A percentile compares a stretch with the other conserved stretches of the same genome.
Evolutionary conservation across 371 early-diverging fungal genomes (phyloP).

Genomic region (Lichtheimia ornata): DNA sequence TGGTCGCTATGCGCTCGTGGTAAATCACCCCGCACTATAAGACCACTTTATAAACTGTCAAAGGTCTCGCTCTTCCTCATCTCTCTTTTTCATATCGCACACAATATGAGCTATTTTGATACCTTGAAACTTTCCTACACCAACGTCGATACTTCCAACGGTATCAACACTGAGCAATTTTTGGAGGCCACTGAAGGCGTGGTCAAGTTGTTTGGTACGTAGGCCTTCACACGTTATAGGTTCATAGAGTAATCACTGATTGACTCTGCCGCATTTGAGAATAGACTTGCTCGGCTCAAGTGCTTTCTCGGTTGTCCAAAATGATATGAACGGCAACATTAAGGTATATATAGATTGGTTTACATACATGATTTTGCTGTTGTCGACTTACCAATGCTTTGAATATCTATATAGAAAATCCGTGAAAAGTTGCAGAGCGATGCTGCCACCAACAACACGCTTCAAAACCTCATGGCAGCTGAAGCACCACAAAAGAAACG

Average conservation of each 20-base stretch:
- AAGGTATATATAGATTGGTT: slow-evolving; percentile 45
- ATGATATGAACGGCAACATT: slow-evolving; percentile 90
- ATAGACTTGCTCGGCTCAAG: slow-evolving; percentile 68
- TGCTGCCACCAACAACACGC: slow-evolving; percentile 71
- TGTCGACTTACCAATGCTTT: background rate
- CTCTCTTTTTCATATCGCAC: too few relatives aligned
- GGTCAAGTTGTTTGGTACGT: slow-evolving; percentile 81
- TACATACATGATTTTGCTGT: background rate
- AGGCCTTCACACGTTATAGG: too few relatives aligned
- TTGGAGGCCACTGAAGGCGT: slow-evolving; percentile 88
- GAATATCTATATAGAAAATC: slow-evolving; percentile 71
- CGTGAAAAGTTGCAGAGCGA: slow-evolving; percentile 64
- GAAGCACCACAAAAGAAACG: slow-evolving; percentile 79
- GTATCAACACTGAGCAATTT: slow-evolving; percentile 81
- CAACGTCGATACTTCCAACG: slow-evolving; percentile 68
- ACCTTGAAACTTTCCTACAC: slow-evolving; percentile 65
- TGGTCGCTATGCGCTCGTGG: too few relatives aligned
- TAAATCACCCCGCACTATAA: too few relatives aligned
- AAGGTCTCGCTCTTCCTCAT: too few relatives aligned
- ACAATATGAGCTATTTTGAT: slow-evolving; percentile 70
- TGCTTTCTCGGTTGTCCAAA: slow-evolving; percentile 84
- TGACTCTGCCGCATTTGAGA: background rate
- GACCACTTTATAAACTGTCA: too few relatives aligned
- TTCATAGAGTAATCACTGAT: too few relatives aligned
- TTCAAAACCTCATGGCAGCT: slow-evolving; percentile 75